Evolutionary conservation across 441 rosid species (phyloP), one percentile per base, ranked within the genome.

Genomic region (Hura crepitans): DNA sequence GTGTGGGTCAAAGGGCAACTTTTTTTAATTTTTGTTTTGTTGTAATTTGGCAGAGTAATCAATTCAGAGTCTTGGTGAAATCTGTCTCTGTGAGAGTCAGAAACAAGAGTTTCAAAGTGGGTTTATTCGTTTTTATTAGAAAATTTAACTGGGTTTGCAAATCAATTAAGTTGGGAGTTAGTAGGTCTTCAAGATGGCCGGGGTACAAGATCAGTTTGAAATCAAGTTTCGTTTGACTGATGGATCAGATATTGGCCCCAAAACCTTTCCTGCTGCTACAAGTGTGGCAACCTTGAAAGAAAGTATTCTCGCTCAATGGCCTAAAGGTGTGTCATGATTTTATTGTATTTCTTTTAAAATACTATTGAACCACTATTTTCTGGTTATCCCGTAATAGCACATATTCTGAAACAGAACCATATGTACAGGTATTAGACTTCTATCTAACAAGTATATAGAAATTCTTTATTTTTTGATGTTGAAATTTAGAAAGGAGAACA

Each of bases 201-300:
- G 79, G 60, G 89, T 87, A 17, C 86, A 90, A 78, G 86, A 90
- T 84, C 96, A 87, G 78, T 75, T 90, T 71, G 94, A 95, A 86
- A 90, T 95, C 81, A 90, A 87, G 85, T 95, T 95, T 80, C 89
- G 97, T 25, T 84, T 95, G 83, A 82, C 79, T 5, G 97, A 95
- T 75, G 97, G 97, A 75, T 85, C 96, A 0, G 99, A 95, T 85
- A 95, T 95, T 14, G 99, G 99, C 64, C 99, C 99, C 51, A 87
- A 80, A 82, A 67, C 86, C 69, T 95, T 89, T 81, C 88, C 97
- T 65, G 82, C 87, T 68, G 93, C 96, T 62, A 85, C 97, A 13
- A 90, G 94, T 74, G 88, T 95, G 71, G 81, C 89, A 20, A 87
- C 89, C 22, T 83, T 95, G 90, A 95, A 95, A 83, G 99, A 95